Evolutionary conservation across 345 rosid genomes (phyloP).

Genomic region (Luvunga scandens): DNA sequence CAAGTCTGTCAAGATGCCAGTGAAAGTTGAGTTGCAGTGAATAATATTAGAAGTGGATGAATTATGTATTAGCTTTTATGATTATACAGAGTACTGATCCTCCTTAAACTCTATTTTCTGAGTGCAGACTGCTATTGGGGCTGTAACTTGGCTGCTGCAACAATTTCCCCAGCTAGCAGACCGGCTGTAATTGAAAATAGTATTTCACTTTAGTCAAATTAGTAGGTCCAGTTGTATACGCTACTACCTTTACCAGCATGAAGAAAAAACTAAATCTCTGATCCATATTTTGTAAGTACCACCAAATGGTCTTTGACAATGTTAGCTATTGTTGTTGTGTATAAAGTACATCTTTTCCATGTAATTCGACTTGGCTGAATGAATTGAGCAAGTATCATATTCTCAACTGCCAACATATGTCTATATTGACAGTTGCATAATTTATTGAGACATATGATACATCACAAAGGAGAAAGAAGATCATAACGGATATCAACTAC

Average conservation of each 20-base stretch:
- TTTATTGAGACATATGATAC: too few relatives aligned
- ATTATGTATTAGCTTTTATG: too few relatives aligned
- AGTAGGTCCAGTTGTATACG: not conserved
- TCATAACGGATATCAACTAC: not conserved
- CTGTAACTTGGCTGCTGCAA: conserved; percentile 70
- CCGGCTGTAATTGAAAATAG: conserved; percentile 16
- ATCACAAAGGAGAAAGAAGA: not conserved
- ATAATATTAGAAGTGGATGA: too few relatives aligned
- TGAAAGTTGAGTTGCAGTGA: too few relatives aligned
- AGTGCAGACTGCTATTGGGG: conserved; percentile 63
- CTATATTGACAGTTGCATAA: not conserved
- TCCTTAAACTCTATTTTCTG: not conserved
- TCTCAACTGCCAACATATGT: not conserved
- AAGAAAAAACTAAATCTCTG: not conserved
- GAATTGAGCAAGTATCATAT: not conserved
- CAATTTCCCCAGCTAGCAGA: conserved; percentile 75
- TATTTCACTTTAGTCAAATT: not conserved
- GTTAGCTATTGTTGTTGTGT: not conserved
- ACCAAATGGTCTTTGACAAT: not conserved
- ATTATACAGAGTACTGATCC: not conserved
- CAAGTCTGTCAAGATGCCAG: too few relatives aligned
- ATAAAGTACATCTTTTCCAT: not conserved
- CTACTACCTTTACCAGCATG: not conserved
- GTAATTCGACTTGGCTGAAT: not conserved
- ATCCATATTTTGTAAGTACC: not conserved